Evolutionary conservation across 2,329 filamentous ascomycete species (phyloP), one percentile per base, ranked within the genome.

Genomic region (Paracamarosporium sp.): DNA sequence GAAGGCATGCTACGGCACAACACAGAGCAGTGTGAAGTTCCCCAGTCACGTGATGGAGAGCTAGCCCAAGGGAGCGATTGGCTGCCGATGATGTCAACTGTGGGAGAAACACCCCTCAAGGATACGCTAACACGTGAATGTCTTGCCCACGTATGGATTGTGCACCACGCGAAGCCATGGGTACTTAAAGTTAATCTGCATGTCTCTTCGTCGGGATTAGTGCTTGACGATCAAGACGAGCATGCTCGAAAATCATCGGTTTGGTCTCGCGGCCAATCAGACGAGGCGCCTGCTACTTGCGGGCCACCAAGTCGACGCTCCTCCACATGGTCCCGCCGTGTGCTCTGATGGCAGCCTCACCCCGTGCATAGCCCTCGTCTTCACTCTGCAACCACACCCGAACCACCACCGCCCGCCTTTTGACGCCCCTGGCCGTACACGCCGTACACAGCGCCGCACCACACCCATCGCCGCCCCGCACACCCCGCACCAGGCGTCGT

Each of bases 211-310:
- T 41, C 25, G 27, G 36, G 48, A 30, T 24, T 31, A 40, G 25
- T 25, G 55, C 55, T 52, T 51, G 62, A 50, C 50, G 55, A 64
- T 58, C 40, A 59, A 45, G 25, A 58, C 53, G 53, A 31, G 30
- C 31, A 47, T n/a, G 30, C 40, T 25, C 30, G 22, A 36, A 25
- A 31, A 53, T 44, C 54, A 55, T 64, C 55, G 60, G 55, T 35
- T 46, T 44, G 46, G 15, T 40, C 7, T 38, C 58, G 63, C 61
- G 59, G 65, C 66, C 62, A 68, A 69, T 69, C 60, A 67, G 57
- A 60, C 52, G 50, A 57, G 44, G 40, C 54, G 55, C 50, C 41
- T 51, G 20, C 27, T 51, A 27, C 57, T 61, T 64, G 65, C 60
- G 65, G 62, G 57, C 59, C 50, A 60, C 56, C 59, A 50, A 57